Conservation (phyloP, 2,329 filamentous ascomycete species). For the Chaetothyriales sp. region DNA sequence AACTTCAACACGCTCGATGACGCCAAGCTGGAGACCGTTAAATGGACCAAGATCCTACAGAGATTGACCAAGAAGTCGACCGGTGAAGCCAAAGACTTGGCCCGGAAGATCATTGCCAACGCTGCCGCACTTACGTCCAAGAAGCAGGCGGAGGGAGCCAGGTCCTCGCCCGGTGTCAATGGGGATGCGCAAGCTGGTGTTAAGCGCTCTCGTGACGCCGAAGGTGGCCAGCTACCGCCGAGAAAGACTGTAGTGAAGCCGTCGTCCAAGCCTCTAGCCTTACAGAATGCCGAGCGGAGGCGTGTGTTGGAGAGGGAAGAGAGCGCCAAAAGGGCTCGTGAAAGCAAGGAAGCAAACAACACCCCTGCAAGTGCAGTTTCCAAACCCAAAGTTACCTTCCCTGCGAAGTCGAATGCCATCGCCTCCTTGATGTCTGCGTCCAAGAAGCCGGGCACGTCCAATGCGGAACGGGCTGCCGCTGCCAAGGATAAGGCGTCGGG, state of each 20-base stretch:
- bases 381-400: slow-evolving; percentile 23
- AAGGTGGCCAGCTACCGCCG: slow-evolving; percentile 20
- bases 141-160: slow-evolving; percentile 26
- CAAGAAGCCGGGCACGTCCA: slow-evolving; percentile 36
- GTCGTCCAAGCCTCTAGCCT: slow-evolving; percentile 18
- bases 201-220: slow-evolving; percentile 26
- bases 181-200: slow-evolving; percentile 18
- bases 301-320: slow-evolving; percentile 12
- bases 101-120: slow-evolving; percentile 40
- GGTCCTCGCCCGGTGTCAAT: slow-evolving; percentile 19
- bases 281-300: slow-evolving; percentile 16
- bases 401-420: slow-evolving; percentile 30
- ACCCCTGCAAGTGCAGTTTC: slow-evolving; percentile 14
- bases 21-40: slow-evolving; percentile 44
- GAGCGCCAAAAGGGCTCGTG: slow-evolving; percentile 7
- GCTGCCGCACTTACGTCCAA: slow-evolving; percentile 28
- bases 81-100: slow-evolving; percentile 39
- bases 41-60: slow-evolving; percentile 42
- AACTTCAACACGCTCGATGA: slow-evolving; percentile 43
- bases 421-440: slow-evolving; percentile 33
- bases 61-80: slow-evolving; percentile 45
- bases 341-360: slow-evolving; percentile 3
- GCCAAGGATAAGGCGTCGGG: slow-evolving; percentile 21
- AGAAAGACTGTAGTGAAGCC: slow-evolving; percentile 27
- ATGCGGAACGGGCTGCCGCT: slow-evolving; percentile 33